Evolutionary conservation across 305 asterid genomes (phyloP).

Genomic region (Andrographis paniculata): DNA sequence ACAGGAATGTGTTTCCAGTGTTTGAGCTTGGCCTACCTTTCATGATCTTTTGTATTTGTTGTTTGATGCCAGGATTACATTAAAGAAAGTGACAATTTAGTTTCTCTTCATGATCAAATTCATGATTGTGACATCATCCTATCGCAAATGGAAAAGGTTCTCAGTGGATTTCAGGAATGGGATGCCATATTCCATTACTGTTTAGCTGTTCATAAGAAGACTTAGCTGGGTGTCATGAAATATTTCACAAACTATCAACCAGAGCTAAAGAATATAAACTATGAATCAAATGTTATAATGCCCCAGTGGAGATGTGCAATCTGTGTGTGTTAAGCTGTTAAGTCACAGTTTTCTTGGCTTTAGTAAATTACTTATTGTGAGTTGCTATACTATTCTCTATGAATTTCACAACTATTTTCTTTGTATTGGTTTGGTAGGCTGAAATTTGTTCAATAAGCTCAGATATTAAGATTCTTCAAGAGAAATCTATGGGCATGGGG

Average conservation of each 20-base stretch:
- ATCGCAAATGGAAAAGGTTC: conserved; percentile 91
- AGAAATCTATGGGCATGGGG: conserved; percentile 92
- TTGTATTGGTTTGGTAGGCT: conserved; percentile 37
- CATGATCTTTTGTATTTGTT: conserved; percentile 8
- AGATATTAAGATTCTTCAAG: conserved; percentile 31
- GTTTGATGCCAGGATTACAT: conserved; percentile 44
- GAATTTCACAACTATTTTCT: conserved; percentile 12
- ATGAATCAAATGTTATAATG: too few relatives aligned
- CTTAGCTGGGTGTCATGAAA: conserved; percentile 4
- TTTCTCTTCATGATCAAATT: conserved; percentile 64
- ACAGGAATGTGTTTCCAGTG: too few relatives aligned
- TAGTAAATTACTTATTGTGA: too few relatives aligned
- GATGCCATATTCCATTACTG: conserved; percentile 2
- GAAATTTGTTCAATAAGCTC: conserved; percentile 99
- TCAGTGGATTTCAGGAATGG: conserved; percentile 89
- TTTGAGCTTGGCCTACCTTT: conserved; percentile 14
- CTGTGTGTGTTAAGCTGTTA: too few relatives aligned
- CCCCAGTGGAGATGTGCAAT: too few relatives aligned
- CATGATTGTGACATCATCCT: conserved; percentile 89
- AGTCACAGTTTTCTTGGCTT: too few relatives aligned
- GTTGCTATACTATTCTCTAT: too few relatives aligned
- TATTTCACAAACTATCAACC: conserved; percentile 4
- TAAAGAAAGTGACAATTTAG: too few relatives aligned
- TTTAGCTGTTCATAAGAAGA: too few relatives aligned
- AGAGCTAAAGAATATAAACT: conserved; percentile 1